Evolutionary conservation across 257 asterid genomes (phyloP), one percentile per base, ranked within the genome.

Genomic region (Solanum ossicruentum): DNA sequence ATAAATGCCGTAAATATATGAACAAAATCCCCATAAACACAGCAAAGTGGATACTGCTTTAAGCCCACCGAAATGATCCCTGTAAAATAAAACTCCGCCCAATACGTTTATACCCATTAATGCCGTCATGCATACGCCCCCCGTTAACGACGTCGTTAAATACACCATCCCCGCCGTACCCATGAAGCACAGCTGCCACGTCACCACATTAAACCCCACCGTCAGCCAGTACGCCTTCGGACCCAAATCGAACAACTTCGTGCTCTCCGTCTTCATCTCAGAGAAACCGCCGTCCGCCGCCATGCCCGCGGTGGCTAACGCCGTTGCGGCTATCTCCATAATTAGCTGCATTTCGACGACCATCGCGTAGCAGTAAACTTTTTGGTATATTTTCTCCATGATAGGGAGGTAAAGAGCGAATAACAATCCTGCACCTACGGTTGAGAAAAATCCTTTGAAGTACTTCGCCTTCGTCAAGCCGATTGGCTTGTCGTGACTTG

Each of bases 161-260:
- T 93, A 95, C 75, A 95, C 93, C 93, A 95, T 89, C 8, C 95
- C 98, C 0, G 98, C 97, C 0, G 98, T 95, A 12, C 98, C 97
- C 93, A 95, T 47, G 87, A 95, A 94, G 82, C 92, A 86, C 4
- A 95, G 9, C 90, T 94, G 98, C 98, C 98, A 95, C 55, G 91
- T 75, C 20, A 92, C 82, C 56, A 90, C 3, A 12, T 65, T 88
- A 56, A 86, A 90, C 7, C 18, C 87, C 45, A 95, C 81, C 2
- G 96, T 92, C 12, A 60, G 1, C 95, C 96, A 92, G 54, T 95
- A 93, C 49, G 88, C 93, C 56, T 41, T 79, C 21, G 86, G 8
- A 2, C 98, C 98, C 39, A 75, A 72, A 43, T 95, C 96, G n/a
- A 95, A 95, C 63, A 21, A 73, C 66, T 8, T 12, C 3, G 16